Evolutionary conservation across 129 eudicot genomes (phyloP).

Genomic region (Pseudognaphalium luteoalbum): DNA sequence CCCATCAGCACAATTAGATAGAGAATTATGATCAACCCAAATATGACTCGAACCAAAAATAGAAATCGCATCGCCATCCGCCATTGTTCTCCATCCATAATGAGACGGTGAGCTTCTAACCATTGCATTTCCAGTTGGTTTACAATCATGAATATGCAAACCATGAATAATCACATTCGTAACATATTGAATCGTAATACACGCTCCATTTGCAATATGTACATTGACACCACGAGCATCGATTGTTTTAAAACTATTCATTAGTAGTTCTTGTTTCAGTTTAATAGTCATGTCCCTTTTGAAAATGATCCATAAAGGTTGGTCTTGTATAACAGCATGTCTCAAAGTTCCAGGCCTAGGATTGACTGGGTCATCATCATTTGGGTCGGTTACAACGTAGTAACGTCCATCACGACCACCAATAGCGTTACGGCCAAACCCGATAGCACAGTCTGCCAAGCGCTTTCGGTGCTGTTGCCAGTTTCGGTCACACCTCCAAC

Average conservation of each 20-base stretch:
- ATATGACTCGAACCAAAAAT: slow-evolving; percentile 81
- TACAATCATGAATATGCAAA: slow-evolving; percentile 79
- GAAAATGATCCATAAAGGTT: slow-evolving; percentile 84
- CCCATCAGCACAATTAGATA: slow-evolving; percentile 82
- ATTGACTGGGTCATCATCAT: slow-evolving; percentile 67
- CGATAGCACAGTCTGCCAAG: slow-evolving; percentile 82
- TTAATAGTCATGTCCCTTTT: slow-evolving; percentile 82
- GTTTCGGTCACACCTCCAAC: slow-evolving; percentile 83
- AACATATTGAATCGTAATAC: slow-evolving; percentile 73
- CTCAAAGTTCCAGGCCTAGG: slow-evolving; percentile 89
- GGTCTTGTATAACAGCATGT: slow-evolving; percentile 83
- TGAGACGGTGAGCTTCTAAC: slow-evolving; percentile 82
- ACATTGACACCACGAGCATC: slow-evolving; percentile 82
- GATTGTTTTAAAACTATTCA: slow-evolving; percentile 94
- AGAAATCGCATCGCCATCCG: slow-evolving; percentile 84
- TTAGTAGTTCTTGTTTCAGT: slow-evolving; percentile 73
- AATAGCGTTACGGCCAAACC: slow-evolving; percentile 88
- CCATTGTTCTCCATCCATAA: slow-evolving; percentile 79
- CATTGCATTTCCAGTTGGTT: slow-evolving; percentile 80
- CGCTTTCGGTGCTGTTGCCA: slow-evolving; percentile 70
- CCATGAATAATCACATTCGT: slow-evolving; percentile 87
- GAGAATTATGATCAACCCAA: slow-evolving; percentile 83
- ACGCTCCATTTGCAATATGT: slow-evolving; percentile 79
- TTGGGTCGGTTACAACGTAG: slow-evolving; percentile 77
- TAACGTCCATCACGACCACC: slow-evolving; percentile 85